phyloP scores from a whole-genome alignment of 2,329 filamentous ascomycete species.

The Teratosphaeria viscida region DNA sequence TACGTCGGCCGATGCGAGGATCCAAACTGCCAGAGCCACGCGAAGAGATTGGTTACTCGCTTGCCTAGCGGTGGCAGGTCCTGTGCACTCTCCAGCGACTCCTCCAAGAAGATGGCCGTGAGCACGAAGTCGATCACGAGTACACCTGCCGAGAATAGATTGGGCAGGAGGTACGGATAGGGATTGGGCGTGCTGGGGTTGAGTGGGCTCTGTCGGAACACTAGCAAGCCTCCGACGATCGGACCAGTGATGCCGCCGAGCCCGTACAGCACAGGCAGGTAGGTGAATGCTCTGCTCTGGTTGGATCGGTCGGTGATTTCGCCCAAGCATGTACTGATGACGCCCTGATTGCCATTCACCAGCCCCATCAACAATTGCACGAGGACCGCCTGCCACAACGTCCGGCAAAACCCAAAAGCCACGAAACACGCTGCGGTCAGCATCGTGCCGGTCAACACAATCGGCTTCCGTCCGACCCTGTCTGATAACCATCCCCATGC shows the following conservation, averaged over 20 bases:
- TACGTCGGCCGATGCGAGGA: constrained; percentile 51
- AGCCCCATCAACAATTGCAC: constrained; percentile 87
- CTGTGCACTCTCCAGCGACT: constrained; percentile 63
- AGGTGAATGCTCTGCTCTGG: constrained; percentile 86
- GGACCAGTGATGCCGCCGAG: constrained; percentile 89
- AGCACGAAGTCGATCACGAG: constrained; percentile 63
- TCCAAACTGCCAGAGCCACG: constrained; percentile 61
- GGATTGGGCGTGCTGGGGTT: constrained; percentile 40
- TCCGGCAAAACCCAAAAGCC: constrained; percentile 76
- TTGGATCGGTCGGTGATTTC: constrained; percentile 94
- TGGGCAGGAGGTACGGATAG: constrained; percentile 79
- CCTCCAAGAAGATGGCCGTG: constrained; percentile 71
- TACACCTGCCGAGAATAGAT: constrained; percentile 64
- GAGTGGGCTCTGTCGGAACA: constrained; percentile 52
- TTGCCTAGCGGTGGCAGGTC: constrained; percentile 50
- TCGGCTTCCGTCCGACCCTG: constrained; percentile 67
- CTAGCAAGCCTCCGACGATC: constrained; percentile 75
- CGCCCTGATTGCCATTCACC: constrained; percentile 87
- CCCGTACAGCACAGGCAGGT: constrained; percentile 91
- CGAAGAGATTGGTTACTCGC: constrained; percentile 50
- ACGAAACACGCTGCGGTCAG: constrained; percentile 72
- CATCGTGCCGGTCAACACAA: constrained; percentile 72
- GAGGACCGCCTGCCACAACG: constrained; percentile 71
- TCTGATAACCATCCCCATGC: constrained; percentile 82
- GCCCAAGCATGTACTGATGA: constrained; percentile 86